These are phyloP conservation scores for Madurella mycetomatis DNA, from an alignment of 2,329 filamentous ascomycete genomes.

Conservation along the genomic window DNA sequence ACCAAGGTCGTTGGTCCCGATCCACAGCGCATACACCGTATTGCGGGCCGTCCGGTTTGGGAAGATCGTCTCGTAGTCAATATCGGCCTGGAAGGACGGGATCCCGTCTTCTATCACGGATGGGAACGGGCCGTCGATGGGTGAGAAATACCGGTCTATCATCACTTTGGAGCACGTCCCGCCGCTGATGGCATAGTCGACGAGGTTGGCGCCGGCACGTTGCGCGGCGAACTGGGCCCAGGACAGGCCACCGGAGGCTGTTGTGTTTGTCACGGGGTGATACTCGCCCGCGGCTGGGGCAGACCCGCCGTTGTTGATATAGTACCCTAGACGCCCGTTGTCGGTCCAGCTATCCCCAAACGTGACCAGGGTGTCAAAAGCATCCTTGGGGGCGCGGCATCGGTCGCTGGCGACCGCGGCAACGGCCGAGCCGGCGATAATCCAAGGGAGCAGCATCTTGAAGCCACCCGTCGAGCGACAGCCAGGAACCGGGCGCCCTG, in stretches of 20 bases:
- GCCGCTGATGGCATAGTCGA: slow-evolving; percentile 69
- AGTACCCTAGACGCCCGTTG: slow-evolving; percentile 62
- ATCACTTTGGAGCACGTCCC: slow-evolving; percentile 69
- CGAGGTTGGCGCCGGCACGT: slow-evolving; percentile 51
- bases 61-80: slow-evolving; percentile 40
- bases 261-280: slow-evolving; percentile 44
- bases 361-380: slow-evolving; percentile 59
- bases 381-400: slow-evolving; percentile 11
- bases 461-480: not conserved
- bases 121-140: slow-evolving; percentile 55
- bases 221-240: slow-evolving; percentile 66
- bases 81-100: slow-evolving; percentile 51
- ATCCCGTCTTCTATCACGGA: slow-evolving; percentile 59
- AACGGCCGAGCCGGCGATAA: slow-evolving; percentile 22
- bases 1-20: slow-evolving; percentile 77
- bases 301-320: slow-evolving; percentile 51
- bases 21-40: slow-evolving; percentile 73
- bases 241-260: slow-evolving; percentile 60
- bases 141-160: slow-evolving; percentile 49
- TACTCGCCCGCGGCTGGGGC: slow-evolving; percentile 58
- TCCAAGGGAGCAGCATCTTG: slow-evolving; percentile 20
- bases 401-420: slow-evolving; percentile 15
- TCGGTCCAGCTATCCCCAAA: slow-evolving; percentile 79
- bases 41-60: slow-evolving; percentile 46
- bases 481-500: not conserved